Evolutionary conservation across 169 alveolate genomes (phyloP), one percentile per base, ranked within the genome.

Genomic region (Miamiensis avidus): DNA sequence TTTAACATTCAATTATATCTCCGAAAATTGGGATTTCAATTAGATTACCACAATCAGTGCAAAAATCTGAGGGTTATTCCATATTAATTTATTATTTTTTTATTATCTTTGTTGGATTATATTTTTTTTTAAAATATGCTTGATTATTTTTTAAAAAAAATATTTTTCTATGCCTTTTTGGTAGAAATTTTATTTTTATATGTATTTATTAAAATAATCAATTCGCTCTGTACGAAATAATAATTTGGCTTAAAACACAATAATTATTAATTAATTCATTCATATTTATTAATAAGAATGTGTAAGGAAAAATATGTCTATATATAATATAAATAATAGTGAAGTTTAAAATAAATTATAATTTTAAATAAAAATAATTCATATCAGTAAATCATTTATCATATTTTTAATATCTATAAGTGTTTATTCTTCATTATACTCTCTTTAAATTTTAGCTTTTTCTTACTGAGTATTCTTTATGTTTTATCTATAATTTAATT

Each of bases 11-110:
- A 0, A 86, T 81, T 11, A 65, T 75, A 75, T 86, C 90, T 28
- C 74, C 28, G 69, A 77, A 78, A 29, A 74, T 77, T 34, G 86
- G 86, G 27, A 86, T 83, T 81, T 86, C 90, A 73, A 86, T 29
- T 65, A 86, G 64, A 33, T 81, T 65, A 74, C 84, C 81, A n/a
- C 90, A 86, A 49, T 86, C 34, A 29, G 90, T 86, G 73, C 90
- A 86, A 75, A 86, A 86, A 65, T 86, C 90, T 49, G 69, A 49
- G 20, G 69, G 69, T 49, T 49, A 49, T 11, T 49, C 69, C 69
- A 49, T 49, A 49, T 49, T 49, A 11, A 20, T 49, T 11, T 11
- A 49, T 11, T 49, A 11, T 49, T 11, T 49, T 49, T 11, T 49
- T 49, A 11, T 49, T 49, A 49, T 11, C 26, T 20, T 11, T 4